These are phyloP conservation scores for Peronospora destructor DNA, from an alignment of 352 stramenopile species.

Conservation along the genomic window DNA sequence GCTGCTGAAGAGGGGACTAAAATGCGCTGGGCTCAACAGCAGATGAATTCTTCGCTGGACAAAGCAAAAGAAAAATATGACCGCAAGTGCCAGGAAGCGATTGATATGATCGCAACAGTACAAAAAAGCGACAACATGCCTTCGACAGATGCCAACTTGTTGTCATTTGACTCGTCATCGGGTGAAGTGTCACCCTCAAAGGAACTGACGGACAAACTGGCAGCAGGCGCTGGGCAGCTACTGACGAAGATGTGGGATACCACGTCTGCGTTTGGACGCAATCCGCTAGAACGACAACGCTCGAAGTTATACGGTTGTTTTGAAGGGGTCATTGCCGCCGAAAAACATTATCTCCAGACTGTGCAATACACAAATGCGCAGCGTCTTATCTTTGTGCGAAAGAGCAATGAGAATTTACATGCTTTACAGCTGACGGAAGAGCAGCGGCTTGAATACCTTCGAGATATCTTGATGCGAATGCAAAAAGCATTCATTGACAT, in stretches of 20 bases:
- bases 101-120: constrained; percentile 39
- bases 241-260: constrained; percentile 82
- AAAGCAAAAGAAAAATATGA: constrained; percentile 80
- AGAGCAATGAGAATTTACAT: constrained; percentile 70
- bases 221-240: constrained; percentile 47
- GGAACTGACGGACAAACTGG: constrained; percentile 58
- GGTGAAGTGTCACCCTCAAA: constrained; percentile 33
- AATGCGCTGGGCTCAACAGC: constrained; percentile 51
- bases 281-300: constrained; percentile 54
- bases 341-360: constrained; percentile 61
- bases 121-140: constrained; percentile 24
- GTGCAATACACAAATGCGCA: constrained; percentile 68
- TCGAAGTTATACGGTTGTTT: constrained; percentile 51
- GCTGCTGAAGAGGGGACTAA: constrained; percentile 54
- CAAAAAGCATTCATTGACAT: constrained; percentile 49
- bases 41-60: constrained; percentile 51
- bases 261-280: constrained; percentile 58
- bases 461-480: constrained; percentile 62
- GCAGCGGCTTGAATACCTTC: constrained; percentile 73
- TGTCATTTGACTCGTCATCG: constrained; percentile 8
- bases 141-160: background rate
- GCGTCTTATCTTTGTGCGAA: constrained; percentile 51
- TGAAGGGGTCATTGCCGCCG: constrained; percentile 59
- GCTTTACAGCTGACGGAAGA: constrained; percentile 82
- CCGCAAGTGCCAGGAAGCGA: constrained; percentile 56